Percentiles rank a stretch among this genome's conserved stretches.
These are phyloP conservation scores for Solanum lycopersicoides DNA, from an alignment of 257 asterid genomes.

Conservation along the genomic window DNA sequence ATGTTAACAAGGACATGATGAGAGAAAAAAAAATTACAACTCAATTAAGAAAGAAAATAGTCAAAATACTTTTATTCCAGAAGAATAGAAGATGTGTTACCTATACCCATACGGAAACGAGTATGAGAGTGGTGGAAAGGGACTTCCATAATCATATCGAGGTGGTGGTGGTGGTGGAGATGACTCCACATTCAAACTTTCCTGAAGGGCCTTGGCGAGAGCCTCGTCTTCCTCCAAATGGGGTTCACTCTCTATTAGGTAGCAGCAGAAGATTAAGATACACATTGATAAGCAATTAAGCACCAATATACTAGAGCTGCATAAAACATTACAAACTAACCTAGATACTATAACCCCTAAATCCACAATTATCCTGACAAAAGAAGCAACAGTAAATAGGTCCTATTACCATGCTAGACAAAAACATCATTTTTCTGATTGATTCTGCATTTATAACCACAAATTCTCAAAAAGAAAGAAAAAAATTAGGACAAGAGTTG, in stretches of 20 bases:
- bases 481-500: background rate
- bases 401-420: background rate
- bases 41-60: background rate
- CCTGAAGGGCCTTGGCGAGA: slow-evolving; percentile 91
- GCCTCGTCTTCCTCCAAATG: slow-evolving; percentile 80
- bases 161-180: slow-evolving; percentile 64
- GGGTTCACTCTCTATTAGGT: slow-evolving; percentile 44
- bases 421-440: background rate
- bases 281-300: background rate
- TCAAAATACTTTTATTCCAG: background rate
- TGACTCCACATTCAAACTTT: slow-evolving; percentile 65
- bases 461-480: background rate
- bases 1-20: background rate
- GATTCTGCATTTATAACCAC: background rate
- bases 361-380: background rate
- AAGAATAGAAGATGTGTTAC: slow-evolving; percentile 24
- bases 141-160: slow-evolving; percentile 53
- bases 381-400: background rate
- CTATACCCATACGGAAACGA: slow-evolving; percentile 52
- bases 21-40: background rate
- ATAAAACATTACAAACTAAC: background rate
- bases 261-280: background rate
- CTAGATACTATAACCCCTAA: background rate
- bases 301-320: background rate
- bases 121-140: slow-evolving; percentile 41